phyloP scores from a whole-genome alignment of 768 basidiomycete genomes.

The Boletus reticuloceps region DNA sequence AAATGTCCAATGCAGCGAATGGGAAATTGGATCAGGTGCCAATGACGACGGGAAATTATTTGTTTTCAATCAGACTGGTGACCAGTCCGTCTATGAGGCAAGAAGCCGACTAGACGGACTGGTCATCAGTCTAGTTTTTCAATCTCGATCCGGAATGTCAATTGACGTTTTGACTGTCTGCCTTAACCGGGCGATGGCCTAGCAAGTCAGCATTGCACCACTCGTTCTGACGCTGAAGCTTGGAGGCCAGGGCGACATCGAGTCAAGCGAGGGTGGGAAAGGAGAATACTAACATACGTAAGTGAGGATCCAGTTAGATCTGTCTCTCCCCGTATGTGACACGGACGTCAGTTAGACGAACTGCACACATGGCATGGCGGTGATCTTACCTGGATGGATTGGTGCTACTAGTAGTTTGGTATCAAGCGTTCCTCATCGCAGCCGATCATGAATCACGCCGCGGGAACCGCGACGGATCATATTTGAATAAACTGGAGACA shows the following conservation, averaged over 20 bases:
- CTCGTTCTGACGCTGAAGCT: neutral
- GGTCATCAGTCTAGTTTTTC: too few relatives aligned
- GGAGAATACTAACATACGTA: neutral
- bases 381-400: neutral
- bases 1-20: too few relatives aligned
- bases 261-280: neutral
- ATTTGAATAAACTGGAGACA: slow-evolving; percentile 3
- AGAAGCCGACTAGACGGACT: too few relatives aligned
- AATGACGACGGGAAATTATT: too few relatives aligned
- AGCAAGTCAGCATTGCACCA: neutral
- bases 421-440: neutral
- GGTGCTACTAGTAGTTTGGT: neutral
- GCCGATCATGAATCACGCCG: neutral
- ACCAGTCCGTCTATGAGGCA: too few relatives aligned
- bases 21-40: too few relatives aligned
- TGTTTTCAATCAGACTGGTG: too few relatives aligned
- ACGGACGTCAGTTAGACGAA: neutral
- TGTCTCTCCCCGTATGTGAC: slow-evolving; percentile 2
- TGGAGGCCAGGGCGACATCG: slow-evolving; percentile 2
- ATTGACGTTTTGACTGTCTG: neutral
- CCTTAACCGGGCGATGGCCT: neutral
- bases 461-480: slow-evolving; percentile 3
- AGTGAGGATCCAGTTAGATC: neutral
- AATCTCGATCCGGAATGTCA: neutral
- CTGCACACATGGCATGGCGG: neutral